Percentiles rank a stretch among this genome's conserved stretches.
phyloP scores from a whole-genome alignment of 495 filamentous ascomycete species.

The Talaromyces ruber region DNA sequence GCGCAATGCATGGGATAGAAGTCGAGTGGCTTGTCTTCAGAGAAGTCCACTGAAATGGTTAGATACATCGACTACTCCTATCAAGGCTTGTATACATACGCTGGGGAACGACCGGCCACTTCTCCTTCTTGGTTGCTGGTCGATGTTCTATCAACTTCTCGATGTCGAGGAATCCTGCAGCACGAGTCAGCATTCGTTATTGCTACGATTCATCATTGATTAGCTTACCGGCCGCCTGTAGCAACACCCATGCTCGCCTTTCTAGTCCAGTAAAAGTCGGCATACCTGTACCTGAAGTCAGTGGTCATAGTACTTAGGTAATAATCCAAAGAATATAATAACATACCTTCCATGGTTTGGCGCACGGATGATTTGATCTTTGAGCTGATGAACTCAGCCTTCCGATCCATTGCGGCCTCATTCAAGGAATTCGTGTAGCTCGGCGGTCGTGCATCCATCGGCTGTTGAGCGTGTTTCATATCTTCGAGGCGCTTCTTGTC shows the following conservation, averaged over 20 bases:
- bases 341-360: background rate
- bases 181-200: background rate
- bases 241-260: constrained; percentile 12
- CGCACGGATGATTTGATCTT: background rate
- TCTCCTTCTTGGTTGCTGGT: constrained; percentile 12
- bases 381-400: background rate
- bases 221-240: constrained; percentile 15
- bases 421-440: background rate
- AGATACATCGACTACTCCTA: background rate
- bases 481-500: background rate
- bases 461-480: background rate
- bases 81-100: constrained; percentile 5
- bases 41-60: background rate
- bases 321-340: background rate
- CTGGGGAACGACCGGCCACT: constrained; percentile 17
- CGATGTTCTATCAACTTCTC: constrained; percentile 28
- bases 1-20: background rate
- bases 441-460: background rate
- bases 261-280: background rate
- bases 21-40: background rate
- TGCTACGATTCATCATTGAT: background rate
- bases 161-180: constrained; percentile 27
- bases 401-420: background rate
- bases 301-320: background rate
- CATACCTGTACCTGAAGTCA: background rate